Percentiles rank a stretch among this genome's conserved stretches.
These are phyloP conservation scores for Oropetium thomaeum DNA, from an alignment of 176 grass and related monocot species.

Conservation along the genomic window DNA sequence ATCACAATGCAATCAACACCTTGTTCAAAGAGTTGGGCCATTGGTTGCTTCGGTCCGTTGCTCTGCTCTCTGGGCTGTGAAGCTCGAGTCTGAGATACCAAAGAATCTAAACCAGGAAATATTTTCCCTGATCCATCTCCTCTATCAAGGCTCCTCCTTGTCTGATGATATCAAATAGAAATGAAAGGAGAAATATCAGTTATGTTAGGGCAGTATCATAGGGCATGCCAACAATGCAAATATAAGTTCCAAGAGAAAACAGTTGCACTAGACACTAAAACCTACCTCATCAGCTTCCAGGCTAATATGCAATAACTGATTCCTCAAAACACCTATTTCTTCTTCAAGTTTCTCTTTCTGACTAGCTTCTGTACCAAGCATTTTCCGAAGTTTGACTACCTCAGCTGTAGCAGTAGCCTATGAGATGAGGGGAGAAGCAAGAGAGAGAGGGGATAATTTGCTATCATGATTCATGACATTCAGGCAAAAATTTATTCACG, in stretches of 20 bases:
- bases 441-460: background rate
- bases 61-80: conserved; percentile 78
- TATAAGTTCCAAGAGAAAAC: background rate
- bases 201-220: conserved; percentile 12
- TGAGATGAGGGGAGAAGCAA: conserved; percentile 21
- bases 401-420: conserved; percentile 82
- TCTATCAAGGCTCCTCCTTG: conserved; percentile 79
- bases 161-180: conserved; percentile 49
- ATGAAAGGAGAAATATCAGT: conserved; percentile 9
- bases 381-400: conserved; percentile 67
- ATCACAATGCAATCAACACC: conserved; percentile 49
- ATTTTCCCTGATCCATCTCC: conserved; percentile 83
- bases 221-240: conserved; percentile 23
- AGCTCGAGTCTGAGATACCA: conserved; percentile 74
- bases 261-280: conserved; percentile 6
- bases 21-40: conserved; percentile 96
- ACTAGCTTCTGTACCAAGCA: conserved; percentile 75
- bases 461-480: background rate
- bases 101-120: conserved; percentile 88
- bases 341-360: conserved; percentile 92
- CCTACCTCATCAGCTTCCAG: conserved; percentile 92
- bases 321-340: conserved; percentile 77
- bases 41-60: conserved; percentile 81
- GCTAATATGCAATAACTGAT: conserved; percentile 87
- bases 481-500: conserved; percentile 18